Conservation (phyloP, 768 basidiomycete genomes). For the Neoboletus brunneissimus region DNA sequence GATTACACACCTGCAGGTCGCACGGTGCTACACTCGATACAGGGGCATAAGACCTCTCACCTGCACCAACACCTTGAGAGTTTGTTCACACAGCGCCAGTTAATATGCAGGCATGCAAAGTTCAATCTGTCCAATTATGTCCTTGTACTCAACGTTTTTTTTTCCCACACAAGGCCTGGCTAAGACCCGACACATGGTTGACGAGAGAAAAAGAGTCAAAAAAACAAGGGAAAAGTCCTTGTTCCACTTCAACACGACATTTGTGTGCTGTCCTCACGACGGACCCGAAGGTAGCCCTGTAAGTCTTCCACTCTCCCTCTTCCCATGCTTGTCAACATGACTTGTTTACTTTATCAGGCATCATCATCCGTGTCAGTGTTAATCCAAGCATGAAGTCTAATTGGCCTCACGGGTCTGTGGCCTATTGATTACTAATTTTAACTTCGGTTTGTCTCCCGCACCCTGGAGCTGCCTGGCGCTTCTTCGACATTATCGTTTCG, state of each 20-base stretch:
- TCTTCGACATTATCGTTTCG: background rate
- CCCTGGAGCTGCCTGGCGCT: background rate
- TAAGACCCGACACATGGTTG: background rate
- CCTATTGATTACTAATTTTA: background rate
- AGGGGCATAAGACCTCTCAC: no score
- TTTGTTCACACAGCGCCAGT: background rate
- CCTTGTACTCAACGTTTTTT: background rate
- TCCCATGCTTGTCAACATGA: slow-evolving; percentile 7
- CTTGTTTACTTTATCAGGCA: background rate
- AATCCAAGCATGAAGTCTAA: slow-evolving; percentile 1
- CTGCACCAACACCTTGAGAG: background rate
- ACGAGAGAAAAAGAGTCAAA: background rate
- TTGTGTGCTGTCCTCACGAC: background rate
- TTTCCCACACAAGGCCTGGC: background rate
- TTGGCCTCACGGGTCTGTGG: background rate
- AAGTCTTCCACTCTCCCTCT: background rate
- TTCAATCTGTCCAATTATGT: slow-evolving; percentile 8
- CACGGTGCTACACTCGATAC: background rate
- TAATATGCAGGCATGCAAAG: background rate
- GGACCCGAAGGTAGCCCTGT: slow-evolving; percentile 1
- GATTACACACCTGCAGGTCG: background rate
- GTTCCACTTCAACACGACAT: background rate
- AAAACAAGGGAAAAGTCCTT: background rate
- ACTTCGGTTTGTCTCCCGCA: background rate
- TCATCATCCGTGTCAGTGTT: background rate